Evolutionary conservation across 2,329 filamentous ascomycete genomes (phyloP).

Genomic region (Penicillium expansum): DNA sequence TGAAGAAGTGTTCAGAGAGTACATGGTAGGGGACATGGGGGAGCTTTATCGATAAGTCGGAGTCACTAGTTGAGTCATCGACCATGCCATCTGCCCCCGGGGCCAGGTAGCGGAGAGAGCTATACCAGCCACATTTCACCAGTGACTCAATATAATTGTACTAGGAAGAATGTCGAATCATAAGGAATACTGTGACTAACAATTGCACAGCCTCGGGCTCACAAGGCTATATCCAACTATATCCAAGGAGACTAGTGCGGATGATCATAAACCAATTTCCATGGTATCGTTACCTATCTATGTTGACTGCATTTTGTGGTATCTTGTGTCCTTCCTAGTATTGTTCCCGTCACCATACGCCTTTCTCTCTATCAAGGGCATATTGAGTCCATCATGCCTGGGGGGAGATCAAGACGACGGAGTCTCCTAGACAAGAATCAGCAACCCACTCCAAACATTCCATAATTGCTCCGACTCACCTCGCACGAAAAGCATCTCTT

Average conservation of each 20-base stretch:
- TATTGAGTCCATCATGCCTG: slow-evolving; percentile 43
- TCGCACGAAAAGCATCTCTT: slow-evolving; percentile 97
- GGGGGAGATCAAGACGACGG: slow-evolving; percentile 69
- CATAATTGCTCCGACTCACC: slow-evolving; percentile 54
- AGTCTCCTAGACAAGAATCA: slow-evolving; percentile 58
- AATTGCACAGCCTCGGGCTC: neutral
- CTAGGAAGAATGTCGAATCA: neutral
- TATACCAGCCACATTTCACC: neutral
- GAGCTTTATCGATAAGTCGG: slow-evolving; percentile 35
- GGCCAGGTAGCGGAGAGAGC: no score
- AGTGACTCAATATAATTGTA: neutral
- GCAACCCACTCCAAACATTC: slow-evolving; percentile 16
- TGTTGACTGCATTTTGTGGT: slow-evolving; percentile 18
- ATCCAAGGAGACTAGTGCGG: neutral
- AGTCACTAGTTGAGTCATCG: slow-evolving; percentile 31
- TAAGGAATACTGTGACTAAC: slow-evolving; percentile 3
- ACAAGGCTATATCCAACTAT: neutral
- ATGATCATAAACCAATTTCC: slow-evolving; percentile 20
- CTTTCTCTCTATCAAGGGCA: slow-evolving; percentile 15
- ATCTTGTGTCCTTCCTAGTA: slow-evolving; percentile 16
- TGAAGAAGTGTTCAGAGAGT: neutral
- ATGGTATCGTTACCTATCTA: slow-evolving; percentile 26
- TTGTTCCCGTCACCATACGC: slow-evolving; percentile 19
- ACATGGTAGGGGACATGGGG: slow-evolving; percentile 5
- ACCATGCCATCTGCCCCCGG: no score